Conservation (phyloP, 257 asterid genomes). For the Solanum tarapatanum region DNA sequence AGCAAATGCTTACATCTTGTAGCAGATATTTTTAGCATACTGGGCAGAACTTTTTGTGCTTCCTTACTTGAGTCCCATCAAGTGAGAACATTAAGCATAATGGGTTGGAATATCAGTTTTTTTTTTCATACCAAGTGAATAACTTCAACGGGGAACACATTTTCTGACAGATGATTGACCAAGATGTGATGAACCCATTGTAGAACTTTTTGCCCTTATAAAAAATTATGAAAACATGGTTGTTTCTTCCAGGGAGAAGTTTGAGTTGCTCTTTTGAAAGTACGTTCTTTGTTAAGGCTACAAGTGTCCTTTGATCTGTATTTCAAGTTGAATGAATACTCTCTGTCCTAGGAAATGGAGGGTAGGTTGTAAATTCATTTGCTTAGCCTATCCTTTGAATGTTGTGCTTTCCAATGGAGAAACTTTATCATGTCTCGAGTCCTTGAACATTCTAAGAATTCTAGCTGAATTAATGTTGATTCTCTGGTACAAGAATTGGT, state of each 20-base stretch:
- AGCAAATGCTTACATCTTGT: background rate
- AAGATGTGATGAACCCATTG: background rate
- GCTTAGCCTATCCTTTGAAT: background rate
- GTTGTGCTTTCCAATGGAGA: background rate
- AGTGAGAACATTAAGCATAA: background rate
- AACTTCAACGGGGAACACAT: background rate
- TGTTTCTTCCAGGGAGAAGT: background rate
- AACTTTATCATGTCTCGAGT: background rate
- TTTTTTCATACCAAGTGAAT: background rate
- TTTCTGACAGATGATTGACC: background rate
- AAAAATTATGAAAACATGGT: background rate
- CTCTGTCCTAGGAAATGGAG: background rate
- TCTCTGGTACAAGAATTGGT: background rate
- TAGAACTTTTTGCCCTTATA: background rate
- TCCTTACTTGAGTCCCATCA: background rate
- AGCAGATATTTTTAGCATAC: background rate
- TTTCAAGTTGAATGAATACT: background rate
- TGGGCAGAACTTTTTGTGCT: background rate
- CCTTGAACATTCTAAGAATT: background rate
- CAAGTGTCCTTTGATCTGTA: background rate
- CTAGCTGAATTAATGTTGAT: background rate
- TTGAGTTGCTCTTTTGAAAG: no score
- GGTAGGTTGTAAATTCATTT: background rate
- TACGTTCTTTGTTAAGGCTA: background rate
- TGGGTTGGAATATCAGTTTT: background rate